A percentile compares a stretch with the other conserved stretches of the same genome.
phyloP scores from a whole-genome alignment of 2,329 filamentous ascomycete genomes.

The Alternaria sp. region DNA sequence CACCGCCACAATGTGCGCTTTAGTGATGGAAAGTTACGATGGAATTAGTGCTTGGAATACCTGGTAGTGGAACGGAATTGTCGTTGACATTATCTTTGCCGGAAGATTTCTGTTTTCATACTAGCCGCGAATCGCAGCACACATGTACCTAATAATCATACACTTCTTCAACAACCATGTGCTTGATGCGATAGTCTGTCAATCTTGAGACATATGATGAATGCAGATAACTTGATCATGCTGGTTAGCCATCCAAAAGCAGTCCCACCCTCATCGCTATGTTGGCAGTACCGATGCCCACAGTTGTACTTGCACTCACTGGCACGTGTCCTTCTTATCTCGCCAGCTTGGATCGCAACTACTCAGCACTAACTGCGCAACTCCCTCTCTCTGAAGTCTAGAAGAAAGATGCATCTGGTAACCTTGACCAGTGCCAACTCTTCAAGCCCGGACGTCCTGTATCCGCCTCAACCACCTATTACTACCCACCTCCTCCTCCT shows the following conservation, averaged over 20 bases:
- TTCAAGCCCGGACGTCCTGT: background rate
- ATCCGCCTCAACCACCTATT: background rate
- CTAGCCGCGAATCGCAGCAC: background rate
- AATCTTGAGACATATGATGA: background rate
- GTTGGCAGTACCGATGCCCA: background rate
- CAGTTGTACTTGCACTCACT: background rate
- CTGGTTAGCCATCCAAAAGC: background rate
- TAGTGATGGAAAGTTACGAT: background rate
- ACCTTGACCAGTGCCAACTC: background rate
- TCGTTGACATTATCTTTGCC: background rate
- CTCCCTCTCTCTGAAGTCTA: background rate
- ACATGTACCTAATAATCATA: background rate
- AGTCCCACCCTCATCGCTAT: background rate
- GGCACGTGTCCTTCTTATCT: background rate
- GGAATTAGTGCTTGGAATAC: background rate
- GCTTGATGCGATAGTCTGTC: background rate
- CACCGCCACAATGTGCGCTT: background rate
- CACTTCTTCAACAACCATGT: background rate
- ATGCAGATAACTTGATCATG: background rate
- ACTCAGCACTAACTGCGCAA: background rate
- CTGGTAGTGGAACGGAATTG: background rate
- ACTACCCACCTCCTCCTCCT: background rate
- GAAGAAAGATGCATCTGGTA: background rate
- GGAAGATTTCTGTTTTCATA: background rate
- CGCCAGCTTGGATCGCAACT: background rate